Percentiles rank a stretch among this genome's conserved stretches.
These are phyloP conservation scores for Calonectria fujianensis DNA, from an alignment of 2,329 filamentous ascomycete species.

Conservation along the genomic window DNA sequence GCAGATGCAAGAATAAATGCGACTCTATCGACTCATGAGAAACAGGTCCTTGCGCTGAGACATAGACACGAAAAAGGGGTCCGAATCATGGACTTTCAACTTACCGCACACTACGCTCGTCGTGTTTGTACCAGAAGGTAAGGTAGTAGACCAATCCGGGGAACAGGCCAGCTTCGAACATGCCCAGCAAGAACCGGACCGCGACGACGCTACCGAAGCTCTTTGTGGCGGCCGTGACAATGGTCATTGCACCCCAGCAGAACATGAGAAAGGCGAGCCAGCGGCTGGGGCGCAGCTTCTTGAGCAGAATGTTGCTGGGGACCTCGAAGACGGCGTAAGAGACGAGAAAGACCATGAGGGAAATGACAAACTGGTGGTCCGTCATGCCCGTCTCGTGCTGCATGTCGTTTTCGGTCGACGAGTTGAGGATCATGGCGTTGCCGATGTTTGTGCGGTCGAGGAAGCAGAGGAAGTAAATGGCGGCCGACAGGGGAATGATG, in stretches of 20 bases:
- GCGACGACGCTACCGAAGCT: constrained; percentile 78
- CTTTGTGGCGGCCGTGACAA: constrained; percentile 78
- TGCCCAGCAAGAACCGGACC: constrained; percentile 80
- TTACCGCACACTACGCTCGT: constrained; percentile 78
- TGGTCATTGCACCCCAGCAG: constrained; percentile 80
- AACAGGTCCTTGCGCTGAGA: constrained; percentile 29
- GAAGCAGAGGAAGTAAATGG: constrained; percentile 80
- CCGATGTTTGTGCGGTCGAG: constrained; percentile 82
- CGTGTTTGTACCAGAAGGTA: constrained; percentile 83
- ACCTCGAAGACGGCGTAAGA: constrained; percentile 78
- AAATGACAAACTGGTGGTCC: constrained; percentile 75
- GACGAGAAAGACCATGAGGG: constrained; percentile 77
- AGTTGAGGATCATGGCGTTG: constrained; percentile 80
- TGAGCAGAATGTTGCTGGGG: constrained; percentile 80
- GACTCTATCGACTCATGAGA: constrained; percentile 65
- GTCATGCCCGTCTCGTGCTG: constrained; percentile 78
- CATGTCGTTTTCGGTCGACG: constrained; percentile 76
- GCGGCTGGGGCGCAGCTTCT: constrained; percentile 76
- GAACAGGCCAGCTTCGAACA: constrained; percentile 83
- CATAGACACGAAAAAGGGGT: neutral
- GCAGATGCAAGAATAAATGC: constrained; percentile 82
- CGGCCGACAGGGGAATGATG: constrained; percentile 78
- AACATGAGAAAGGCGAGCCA: constrained; percentile 81
- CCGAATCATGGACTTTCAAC: constrained; percentile 36
- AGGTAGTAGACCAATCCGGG: constrained; percentile 77